Conservation (phyloP, 306 rosid genomes). For the Glycyrrhiza uralensis region DNA sequence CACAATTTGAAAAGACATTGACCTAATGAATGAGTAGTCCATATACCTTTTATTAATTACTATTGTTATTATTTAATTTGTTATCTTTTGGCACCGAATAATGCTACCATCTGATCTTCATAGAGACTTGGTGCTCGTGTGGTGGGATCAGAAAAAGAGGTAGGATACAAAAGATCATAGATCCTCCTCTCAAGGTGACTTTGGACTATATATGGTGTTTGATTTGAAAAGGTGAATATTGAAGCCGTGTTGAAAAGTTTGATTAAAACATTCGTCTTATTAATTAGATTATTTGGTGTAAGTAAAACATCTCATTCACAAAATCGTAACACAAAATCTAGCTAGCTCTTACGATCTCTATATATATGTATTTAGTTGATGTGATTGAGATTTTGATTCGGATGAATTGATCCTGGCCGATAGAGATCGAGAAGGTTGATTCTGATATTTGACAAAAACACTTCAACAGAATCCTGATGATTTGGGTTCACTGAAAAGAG, state of each 20-base stretch:
- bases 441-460: slow-evolving; percentile 39
- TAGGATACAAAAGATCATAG: neutral
- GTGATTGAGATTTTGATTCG: slow-evolving; percentile 43
- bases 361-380: neutral
- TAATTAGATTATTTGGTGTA: slow-evolving; percentile 3
- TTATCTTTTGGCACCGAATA: neutral
- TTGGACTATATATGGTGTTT: slow-evolving; percentile 7
- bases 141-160: slow-evolving; percentile 43
- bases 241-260: slow-evolving; percentile 30
- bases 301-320: slow-evolving; percentile 52
- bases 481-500: slow-evolving; percentile 23
- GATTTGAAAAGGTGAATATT: slow-evolving; percentile 32
- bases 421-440: slow-evolving; percentile 15
- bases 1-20: slow-evolving; percentile 44
- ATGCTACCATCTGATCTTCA: neutral
- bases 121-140: slow-evolving; percentile 30
- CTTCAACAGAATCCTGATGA: slow-evolving; percentile 21
- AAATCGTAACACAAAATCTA: slow-evolving; percentile 28
- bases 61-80: neutral
- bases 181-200: neutral
- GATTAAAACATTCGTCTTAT: slow-evolving; percentile 35
- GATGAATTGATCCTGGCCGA: slow-evolving; percentile 26
- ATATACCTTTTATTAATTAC: neutral
- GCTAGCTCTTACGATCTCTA: neutral
- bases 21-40: neutral